phyloP scores from a whole-genome alignment of 2,329 filamentous ascomycete genomes.

The Penicillium capsulatum region DNA sequence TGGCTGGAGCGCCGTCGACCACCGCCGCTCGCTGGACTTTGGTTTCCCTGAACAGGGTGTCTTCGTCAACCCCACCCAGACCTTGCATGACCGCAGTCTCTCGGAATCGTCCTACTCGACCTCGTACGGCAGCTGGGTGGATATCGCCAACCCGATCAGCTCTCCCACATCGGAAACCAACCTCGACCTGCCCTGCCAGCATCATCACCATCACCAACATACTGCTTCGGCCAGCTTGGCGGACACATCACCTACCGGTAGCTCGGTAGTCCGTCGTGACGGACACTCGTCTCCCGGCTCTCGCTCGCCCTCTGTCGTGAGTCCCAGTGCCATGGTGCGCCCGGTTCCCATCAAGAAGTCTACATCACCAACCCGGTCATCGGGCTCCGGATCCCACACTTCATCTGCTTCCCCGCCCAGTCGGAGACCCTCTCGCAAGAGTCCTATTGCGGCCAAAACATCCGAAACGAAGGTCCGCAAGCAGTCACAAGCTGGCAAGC shows the following conservation, averaged over 20 bases:
- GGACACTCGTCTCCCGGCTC: constrained; percentile 43
- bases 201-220: constrained; percentile 12
- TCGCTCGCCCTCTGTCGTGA: constrained; percentile 52
- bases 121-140: constrained; percentile 75
- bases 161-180: constrained; percentile 78
- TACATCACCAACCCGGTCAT: constrained; percentile 57
- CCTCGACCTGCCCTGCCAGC: constrained; percentile 52
- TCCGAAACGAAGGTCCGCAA: constrained; percentile 82
- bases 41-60: constrained; percentile 58
- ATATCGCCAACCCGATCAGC: constrained; percentile 73
- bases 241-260: constrained; percentile 19
- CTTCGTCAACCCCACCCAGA: constrained; percentile 90
- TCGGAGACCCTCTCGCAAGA: constrained; percentile 65
- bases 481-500: constrained; percentile 67
- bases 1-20: constrained; percentile 79
- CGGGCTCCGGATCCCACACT: constrained; percentile 48
- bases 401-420: constrained; percentile 59
- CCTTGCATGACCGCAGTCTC: constrained; percentile 78
- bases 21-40: constrained; percentile 67
- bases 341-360: constrained; percentile 46
- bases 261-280: constrained; percentile 36
- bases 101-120: constrained; percentile 78
- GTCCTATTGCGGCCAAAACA: constrained; percentile 71
- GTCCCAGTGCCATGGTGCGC: constrained; percentile 63
- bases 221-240: constrained; percentile 21